phyloP scores from a whole-genome alignment of 164 flowering plant species.

The Chloranthus sessilifolius region DNA sequence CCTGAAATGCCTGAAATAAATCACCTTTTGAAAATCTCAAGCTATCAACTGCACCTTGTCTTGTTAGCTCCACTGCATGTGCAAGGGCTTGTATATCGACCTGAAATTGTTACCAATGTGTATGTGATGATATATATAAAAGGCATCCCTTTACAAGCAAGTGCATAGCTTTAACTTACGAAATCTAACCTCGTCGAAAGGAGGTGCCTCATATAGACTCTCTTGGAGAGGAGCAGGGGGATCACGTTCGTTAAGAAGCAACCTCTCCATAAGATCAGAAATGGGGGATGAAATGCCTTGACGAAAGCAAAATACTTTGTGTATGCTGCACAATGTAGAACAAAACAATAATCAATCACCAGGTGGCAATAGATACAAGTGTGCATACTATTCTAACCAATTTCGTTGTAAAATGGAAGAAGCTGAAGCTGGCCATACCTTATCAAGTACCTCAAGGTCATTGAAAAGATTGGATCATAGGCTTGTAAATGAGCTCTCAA shows the following conservation, averaged over 20 bases:
- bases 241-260: slow-evolving; percentile 91
- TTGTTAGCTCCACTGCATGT: slow-evolving; percentile 96
- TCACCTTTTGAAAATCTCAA: slow-evolving; percentile 89
- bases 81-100: slow-evolving; percentile 98
- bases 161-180: neutral
- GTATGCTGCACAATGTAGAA: slow-evolving; percentile 54
- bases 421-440: slow-evolving; percentile 37
- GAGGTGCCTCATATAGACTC: slow-evolving; percentile 71
- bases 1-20: slow-evolving; percentile 89
- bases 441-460: slow-evolving; percentile 95
- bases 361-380: slow-evolving; percentile 3
- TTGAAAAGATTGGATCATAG: slow-evolving; percentile 85
- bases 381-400: neutral
- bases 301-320: slow-evolving; percentile 77
- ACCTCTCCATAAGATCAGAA: slow-evolving; percentile 77
- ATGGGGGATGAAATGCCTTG: slow-evolving; percentile 89
- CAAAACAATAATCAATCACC: slow-evolving; percentile 1
- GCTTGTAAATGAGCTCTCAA: slow-evolving; percentile 85
- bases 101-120: slow-evolving; percentile 49
- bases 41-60: slow-evolving; percentile 97
- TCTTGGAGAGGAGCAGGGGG: slow-evolving; percentile 78
- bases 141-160: neutral
- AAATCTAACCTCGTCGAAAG: slow-evolving; percentile 86
- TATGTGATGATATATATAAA: slow-evolving; percentile 4
- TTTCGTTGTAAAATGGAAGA: neutral